Evolutionary conservation across 2,329 filamentous ascomycete genomes (phyloP).

Genomic region (Penicillium frequentans): DNA sequence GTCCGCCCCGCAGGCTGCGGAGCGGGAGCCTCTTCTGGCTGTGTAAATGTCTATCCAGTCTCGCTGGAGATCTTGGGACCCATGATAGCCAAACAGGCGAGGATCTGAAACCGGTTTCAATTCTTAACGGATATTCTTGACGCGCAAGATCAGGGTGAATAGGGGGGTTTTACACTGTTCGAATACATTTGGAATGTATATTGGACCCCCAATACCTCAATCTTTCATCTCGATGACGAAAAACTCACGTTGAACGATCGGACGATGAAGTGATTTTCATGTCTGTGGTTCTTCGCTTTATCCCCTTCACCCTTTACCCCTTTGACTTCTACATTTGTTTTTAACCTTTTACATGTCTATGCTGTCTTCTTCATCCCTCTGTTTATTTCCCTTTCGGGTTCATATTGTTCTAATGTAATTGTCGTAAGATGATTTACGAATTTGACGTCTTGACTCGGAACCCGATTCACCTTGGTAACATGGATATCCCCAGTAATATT

Average conservation of each 20-base stretch:
- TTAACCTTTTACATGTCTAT: conserved; percentile 8
- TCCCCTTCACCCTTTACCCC: conserved; percentile 4
- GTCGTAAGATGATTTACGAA: conserved; percentile 17
- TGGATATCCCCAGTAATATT: neutral
- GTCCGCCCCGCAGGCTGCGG: conserved; percentile 28
- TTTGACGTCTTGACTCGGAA: neutral
- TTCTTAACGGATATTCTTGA: conserved; percentile 13
- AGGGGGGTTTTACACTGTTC: conserved; percentile 3
- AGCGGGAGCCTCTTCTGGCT: conserved; percentile 38
- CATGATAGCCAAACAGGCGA: neutral
- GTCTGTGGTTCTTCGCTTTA: conserved; percentile 7
- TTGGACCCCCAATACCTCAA: conserved; percentile 1
- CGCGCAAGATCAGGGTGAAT: neutral
- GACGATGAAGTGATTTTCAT: conserved; percentile 17
- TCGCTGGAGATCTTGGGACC: neutral
- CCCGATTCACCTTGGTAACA: neutral
- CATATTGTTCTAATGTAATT: conserved; percentile 26
- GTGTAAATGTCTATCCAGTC: conserved; percentile 14
- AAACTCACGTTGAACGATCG: conserved; percentile 11
- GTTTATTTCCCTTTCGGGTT: conserved; percentile 20
- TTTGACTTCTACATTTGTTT: neutral
- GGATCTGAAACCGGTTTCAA: conserved; percentile 3
- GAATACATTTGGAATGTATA: conserved; percentile 10
- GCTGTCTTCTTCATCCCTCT: conserved; percentile 7
- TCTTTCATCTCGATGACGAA: conserved; percentile 11